phyloP scores from a whole-genome alignment of 805 yeast genomes.

The Dipodascus albidus region DNA sequence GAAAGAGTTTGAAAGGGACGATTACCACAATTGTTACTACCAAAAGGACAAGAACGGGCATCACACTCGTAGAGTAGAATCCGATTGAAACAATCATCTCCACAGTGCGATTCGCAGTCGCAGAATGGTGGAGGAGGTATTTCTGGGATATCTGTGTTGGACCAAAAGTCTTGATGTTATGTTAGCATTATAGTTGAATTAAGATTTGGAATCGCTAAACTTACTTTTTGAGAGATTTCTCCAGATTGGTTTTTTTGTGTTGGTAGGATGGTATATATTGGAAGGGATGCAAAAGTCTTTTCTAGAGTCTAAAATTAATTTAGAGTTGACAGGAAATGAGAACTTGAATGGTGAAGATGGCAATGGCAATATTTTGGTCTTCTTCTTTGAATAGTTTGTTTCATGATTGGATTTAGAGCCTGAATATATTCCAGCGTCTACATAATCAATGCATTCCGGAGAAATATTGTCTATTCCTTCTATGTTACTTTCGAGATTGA shows the following conservation, averaged over 20 bases:
- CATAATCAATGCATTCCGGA: background rate
- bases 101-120: constrained; percentile 23
- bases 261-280: constrained; percentile 20
- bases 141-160: background rate
- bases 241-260: background rate
- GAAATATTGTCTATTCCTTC: background rate
- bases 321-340: constrained; percentile 4
- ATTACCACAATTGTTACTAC: constrained; percentile 27
- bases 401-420: background rate
- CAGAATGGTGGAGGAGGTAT: constrained; percentile 9
- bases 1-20: constrained; percentile 24
- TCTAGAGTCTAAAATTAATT: background rate
- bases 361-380: too few relatives aligned
- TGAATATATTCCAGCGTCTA: background rate
- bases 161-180: background rate
- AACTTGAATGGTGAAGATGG: background rate
- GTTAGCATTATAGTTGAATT: background rate
- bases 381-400: background rate
- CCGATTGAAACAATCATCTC: constrained; percentile 26
- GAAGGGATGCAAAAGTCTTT: constrained; percentile 20
- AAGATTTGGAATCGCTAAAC: background rate
- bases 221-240: background rate
- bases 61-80: constrained; percentile 27
- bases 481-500: background rate
- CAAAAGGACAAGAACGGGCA: constrained; percentile 23